A percentile compares a stretch with the other conserved stretches of the same genome.
Evolutionary conservation across 2,329 filamentous ascomycete species (phyloP).

Genomic region (Cordyceps javanica): DNA sequence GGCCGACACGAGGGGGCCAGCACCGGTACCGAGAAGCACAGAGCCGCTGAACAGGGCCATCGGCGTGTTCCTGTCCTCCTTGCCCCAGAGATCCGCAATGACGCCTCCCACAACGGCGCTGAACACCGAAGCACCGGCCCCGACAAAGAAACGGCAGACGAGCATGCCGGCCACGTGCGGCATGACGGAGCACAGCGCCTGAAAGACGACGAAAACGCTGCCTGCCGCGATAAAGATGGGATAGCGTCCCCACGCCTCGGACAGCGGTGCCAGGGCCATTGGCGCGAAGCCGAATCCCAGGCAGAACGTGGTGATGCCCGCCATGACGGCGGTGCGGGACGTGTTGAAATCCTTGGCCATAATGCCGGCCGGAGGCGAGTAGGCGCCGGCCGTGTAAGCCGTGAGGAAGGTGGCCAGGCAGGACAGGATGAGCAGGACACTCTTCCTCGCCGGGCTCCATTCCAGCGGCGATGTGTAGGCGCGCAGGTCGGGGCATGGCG

Average conservation of each 20-base stretch:
- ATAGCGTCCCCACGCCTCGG: constrained; percentile 79
- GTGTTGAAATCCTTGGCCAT: constrained; percentile 62
- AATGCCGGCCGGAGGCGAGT: constrained; percentile 61
- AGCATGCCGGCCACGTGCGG: constrained; percentile 66
- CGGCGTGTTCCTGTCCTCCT: constrained; percentile 73
- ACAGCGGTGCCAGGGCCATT: constrained; percentile 83
- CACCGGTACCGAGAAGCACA: constrained; percentile 72
- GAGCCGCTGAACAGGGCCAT: constrained; percentile 84
- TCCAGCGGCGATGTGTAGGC: constrained; percentile 64
- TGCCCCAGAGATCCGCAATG: constrained; percentile 77
- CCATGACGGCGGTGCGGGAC: constrained; percentile 58
- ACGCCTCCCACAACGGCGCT: constrained; percentile 91
- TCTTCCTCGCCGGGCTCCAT: constrained; percentile 67
- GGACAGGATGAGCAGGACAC: constrained; percentile 63
- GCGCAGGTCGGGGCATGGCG: constrained; percentile 57
- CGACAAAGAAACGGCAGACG: constrained; percentile 67
- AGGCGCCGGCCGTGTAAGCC: constrained; percentile 75
- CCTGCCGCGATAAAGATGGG: constrained; percentile 76
- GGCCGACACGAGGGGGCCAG: constrained; percentile 67
- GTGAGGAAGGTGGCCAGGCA: constrained; percentile 71
- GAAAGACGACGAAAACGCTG: constrained; percentile 62
- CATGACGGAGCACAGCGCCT: constrained; percentile 68
- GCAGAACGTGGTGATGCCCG: constrained; percentile 78
- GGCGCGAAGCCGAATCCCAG: constrained; percentile 74
- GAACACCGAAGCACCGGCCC: constrained; percentile 71